These are phyloP conservation scores for Heimioporus sp. DNA, from an alignment of 768 basidiomycete species.

Conservation along the genomic window DNA sequence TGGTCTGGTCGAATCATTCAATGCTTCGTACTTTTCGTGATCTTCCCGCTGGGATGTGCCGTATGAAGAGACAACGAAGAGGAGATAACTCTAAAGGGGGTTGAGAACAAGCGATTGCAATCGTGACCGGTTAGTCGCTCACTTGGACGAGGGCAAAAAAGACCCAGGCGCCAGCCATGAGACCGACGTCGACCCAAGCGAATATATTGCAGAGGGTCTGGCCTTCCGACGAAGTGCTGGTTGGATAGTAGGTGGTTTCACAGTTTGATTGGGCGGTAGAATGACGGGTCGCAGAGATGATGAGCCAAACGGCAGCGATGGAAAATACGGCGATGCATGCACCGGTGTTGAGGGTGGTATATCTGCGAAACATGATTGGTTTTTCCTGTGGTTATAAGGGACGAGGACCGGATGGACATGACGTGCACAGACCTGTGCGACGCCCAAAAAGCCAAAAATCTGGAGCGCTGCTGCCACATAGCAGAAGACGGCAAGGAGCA, in stretches of 20 bases:
- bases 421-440: conserved; percentile 55
- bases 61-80: conserved; percentile 58
- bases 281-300: conserved; percentile 78
- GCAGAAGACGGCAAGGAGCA: conserved; percentile 72
- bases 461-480: conserved; percentile 78
- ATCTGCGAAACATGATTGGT: conserved; percentile 60
- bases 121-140: conserved; percentile 22
- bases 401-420: not conserved
- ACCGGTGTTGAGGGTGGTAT: conserved; percentile 63
- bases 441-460: conserved; percentile 81
- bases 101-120: conserved; percentile 1
- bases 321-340: conserved; percentile 62
- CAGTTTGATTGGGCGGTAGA: conserved; percentile 68
- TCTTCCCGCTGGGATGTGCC: conserved; percentile 72
- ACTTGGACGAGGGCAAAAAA: conserved; percentile 78
- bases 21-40: conserved; percentile 74
- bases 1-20: conserved; percentile 57
- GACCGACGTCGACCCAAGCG: conserved; percentile 86
- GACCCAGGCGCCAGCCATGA: conserved; percentile 89
- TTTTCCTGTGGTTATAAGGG: conserved; percentile 54
- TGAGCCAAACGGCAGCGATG: conserved; percentile 77
- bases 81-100: conserved; percentile 46
- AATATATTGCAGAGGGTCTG: conserved; percentile 84
- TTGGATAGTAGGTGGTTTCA: conserved; percentile 52
- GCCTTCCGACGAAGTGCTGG: conserved; percentile 46